Conservation (phyloP, 192 early-diverging fungal species). For the Backusella mclennaniae region DNA sequence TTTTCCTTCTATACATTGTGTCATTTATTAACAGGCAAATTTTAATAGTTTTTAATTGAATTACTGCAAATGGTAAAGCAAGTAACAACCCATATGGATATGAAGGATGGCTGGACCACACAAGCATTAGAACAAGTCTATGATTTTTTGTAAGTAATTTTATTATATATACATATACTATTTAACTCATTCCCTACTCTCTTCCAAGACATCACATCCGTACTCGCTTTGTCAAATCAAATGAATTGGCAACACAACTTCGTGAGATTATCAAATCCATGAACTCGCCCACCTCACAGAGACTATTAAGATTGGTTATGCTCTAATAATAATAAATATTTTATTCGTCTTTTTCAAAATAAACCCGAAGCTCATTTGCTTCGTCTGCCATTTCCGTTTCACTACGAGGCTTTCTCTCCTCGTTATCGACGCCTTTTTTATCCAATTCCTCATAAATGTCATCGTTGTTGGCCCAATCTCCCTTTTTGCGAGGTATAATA, state of each 20-base stretch:
- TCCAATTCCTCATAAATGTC: conserved; percentile 84
- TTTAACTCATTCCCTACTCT: neutral
- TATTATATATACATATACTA: neutral
- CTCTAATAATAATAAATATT: neutral
- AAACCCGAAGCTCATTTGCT: conserved; percentile 38
- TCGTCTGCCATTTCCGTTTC: conserved; percentile 80
- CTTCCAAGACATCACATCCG: conserved; percentile 45
- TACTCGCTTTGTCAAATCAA: conserved; percentile 44
- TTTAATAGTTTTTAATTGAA: conserved; percentile 39
- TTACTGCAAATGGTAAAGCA: conserved; percentile 44
- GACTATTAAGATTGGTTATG: conserved; percentile 34
- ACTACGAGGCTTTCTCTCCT: conserved; percentile 68
- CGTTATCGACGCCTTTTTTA: conserved; percentile 58
- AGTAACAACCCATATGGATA: conserved; percentile 43
- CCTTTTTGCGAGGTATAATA: conserved; percentile 77
- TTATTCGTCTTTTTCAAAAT: conserved; percentile 26
- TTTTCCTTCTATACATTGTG: neutral
- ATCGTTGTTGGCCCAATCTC: conserved; percentile 86
- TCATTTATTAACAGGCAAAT: neutral
- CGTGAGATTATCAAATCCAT: conserved; percentile 35
- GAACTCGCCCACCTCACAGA: conserved; percentile 32
- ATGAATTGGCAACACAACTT: conserved; percentile 34
- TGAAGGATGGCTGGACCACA: conserved; percentile 39
- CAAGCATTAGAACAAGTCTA: conserved; percentile 47
- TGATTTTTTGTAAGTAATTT: conserved; percentile 50